Evolutionary conservation across 768 basidiomycete genomes (phyloP), one percentile per base, ranked within the genome.

Genomic region (Nidularia pulvinata): DNA sequence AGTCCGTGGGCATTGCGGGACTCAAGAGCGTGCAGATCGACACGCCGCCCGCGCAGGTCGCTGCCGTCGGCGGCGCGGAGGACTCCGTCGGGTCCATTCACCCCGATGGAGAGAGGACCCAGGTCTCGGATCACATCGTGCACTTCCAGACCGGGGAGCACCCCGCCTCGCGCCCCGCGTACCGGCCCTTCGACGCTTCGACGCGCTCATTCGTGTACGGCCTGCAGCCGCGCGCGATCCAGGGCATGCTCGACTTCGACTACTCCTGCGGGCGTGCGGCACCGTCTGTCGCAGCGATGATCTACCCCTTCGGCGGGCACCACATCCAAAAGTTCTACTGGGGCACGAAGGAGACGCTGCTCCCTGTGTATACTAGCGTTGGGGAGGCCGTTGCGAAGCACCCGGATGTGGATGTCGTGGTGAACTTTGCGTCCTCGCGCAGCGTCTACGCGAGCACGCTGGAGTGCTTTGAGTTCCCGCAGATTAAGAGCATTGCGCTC

Each of bases 311-410:
- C 74, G 97, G 96, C 66, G 96, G 96, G 16, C 96, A 98, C 77
- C 97, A 98, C 77, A 97, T 98, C 73, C 97, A 99, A 78, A 99
- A 99, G 79, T 98, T 99, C 85, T 98, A 99, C 83, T 98, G 97
- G 97, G 97, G 97, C 52, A 98, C 97, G 39, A 94, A 93, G 79
- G 97, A 98, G 81, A 96, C 96, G 3, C 88, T 99, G 47, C 86
- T 99, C 37, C 97, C 97, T 49, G 96, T 99, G 43, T 99, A 97
- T 80, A 96, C 95, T 16, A 85, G 85, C 52, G 81, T 97, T 60
- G 84, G 84, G 51, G 96, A 98, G 66, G 96, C 96, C 11, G 85
- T 89, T 59, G 80, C 84, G 72, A 99, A 98, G 80, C 96, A 98
- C 76, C 83, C 90, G 32, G 96, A 99, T 62, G 95, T 91, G 55